A percentile compares a stretch with the other conserved stretches of the same genome.
Conservation (phyloP, 2,329 filamentous ascomycete genomes). For the Pseudogymnoascus sp. region DNA sequence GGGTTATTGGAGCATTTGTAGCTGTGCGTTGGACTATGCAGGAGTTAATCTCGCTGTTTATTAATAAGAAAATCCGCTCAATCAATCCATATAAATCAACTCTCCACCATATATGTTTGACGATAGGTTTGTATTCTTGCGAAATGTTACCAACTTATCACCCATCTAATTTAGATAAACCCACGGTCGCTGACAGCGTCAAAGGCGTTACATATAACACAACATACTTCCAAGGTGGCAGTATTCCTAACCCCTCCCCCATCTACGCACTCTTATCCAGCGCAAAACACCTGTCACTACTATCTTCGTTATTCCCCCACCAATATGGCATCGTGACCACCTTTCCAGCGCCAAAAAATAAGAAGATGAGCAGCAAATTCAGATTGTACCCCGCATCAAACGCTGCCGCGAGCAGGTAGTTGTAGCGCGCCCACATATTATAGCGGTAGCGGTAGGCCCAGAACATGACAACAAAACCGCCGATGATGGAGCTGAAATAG, state of each 20-base stretch:
- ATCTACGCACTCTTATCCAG: slow-evolving; percentile 25
- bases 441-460: slow-evolving; percentile 50
- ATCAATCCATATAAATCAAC: background rate
- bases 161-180: background rate
- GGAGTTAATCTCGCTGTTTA: background rate
- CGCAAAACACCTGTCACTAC: slow-evolving; percentile 53
- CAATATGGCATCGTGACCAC: slow-evolving; percentile 53
- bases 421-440: slow-evolving; percentile 52
- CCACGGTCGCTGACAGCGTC: no score
- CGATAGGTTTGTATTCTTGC: background rate
- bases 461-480: slow-evolving; percentile 55
- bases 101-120: background rate
- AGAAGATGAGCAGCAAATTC: slow-evolving; percentile 54
- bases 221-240: background rate
- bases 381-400: slow-evolving; percentile 58
- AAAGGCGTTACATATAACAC: background rate
- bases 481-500: slow-evolving; percentile 49
- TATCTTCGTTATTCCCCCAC: slow-evolving; percentile 54
- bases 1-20: no score
- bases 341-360: slow-evolving; percentile 51
- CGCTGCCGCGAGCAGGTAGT: slow-evolving; percentile 54
- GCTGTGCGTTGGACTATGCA: no score
- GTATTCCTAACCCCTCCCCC: background rate
- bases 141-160: background rate
- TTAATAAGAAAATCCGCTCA: background rate